Base-by-base conservation (phyloP, 768 basidiomycete genomes). In the Tephrocybe sp. region DNA sequence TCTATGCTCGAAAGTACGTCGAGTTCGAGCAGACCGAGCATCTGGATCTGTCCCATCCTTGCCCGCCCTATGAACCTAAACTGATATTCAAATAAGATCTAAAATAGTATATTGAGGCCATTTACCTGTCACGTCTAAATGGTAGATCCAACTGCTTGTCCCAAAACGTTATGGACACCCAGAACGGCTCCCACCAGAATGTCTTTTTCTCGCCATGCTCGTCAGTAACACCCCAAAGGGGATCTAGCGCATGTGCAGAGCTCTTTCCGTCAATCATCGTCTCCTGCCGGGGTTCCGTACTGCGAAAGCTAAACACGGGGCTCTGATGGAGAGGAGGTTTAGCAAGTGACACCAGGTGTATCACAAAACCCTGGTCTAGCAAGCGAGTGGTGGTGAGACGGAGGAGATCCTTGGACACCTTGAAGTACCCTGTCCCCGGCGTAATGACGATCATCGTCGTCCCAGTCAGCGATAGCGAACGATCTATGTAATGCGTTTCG, bases 31-130 rank as follows among this genome's bases (percentile, higher is more conserved):
- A 96, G 73, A 5, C 95, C 95, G 1, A 97, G 79, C 90, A 92
- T 95, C 62, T 97, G 90, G 33, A 97, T 93, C 63, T 95, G 91
- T 61, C 93, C 91, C 93, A 97, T 96, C 71, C 92, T 91, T n/a
- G 90, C 93, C 25, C 96, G 84, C 4, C 93, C 88, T 21, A 98
- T 76, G 64, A 98, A 98, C 54, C 96, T 94, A 58, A 58, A 11
- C 6, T 34, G 15, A 33, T 51, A 25, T 44, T 17, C 9, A 17
- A 14, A 37, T 9, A 18, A 9, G 28, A 42, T 15, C 25, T 34
- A 17, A 24, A 26, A n/a, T n/a, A n/a, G n/a, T n/a, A n/a, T n/a
- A n/a, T n/a, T n/a, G n/a, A 56, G 48, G 41, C 23, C 30, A 50
- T 53, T 60, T 67, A 89, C 90, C 91, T 80, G 66, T 92, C 90